phyloP scores from a whole-genome alignment of 257 asterid species.

The Capsicum baccatum region DNA sequence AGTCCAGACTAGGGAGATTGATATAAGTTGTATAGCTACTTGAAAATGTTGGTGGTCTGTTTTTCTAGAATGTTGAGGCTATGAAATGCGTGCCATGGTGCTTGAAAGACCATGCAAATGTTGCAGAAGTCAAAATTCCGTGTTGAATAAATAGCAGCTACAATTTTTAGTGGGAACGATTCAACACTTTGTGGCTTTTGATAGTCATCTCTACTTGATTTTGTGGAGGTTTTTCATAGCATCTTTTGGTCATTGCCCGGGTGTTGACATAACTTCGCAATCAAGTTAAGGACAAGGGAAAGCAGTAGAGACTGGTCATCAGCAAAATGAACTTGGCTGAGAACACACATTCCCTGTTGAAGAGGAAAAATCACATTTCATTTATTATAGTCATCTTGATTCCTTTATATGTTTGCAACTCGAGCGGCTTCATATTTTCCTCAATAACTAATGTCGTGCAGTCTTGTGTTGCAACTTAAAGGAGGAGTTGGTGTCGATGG shows the following conservation, averaged over 20 bases:
- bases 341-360: background rate
- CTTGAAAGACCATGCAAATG: background rate
- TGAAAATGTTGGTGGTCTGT: background rate
- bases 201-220: slow-evolving; percentile 5
- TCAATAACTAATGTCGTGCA: background rate
- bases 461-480: background rate
- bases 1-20: background rate
- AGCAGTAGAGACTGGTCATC: background rate
- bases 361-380: background rate
- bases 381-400: background rate
- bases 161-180: background rate
- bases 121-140: background rate
- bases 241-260: background rate
- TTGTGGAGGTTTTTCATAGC: background rate
- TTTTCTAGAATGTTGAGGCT: background rate
- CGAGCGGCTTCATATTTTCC: background rate
- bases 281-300: background rate
- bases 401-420: slow-evolving; percentile 4
- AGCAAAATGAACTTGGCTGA: background rate
- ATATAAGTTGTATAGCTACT: background rate
- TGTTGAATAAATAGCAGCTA: background rate
- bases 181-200: background rate
- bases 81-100: background rate
- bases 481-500: background rate
- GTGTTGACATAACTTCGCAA: background rate